A percentile compares a stretch with the other conserved stretches of the same genome.
Conservation (phyloP, 164 flowering plant species). For the Dillenia suffruticosa region DNA sequence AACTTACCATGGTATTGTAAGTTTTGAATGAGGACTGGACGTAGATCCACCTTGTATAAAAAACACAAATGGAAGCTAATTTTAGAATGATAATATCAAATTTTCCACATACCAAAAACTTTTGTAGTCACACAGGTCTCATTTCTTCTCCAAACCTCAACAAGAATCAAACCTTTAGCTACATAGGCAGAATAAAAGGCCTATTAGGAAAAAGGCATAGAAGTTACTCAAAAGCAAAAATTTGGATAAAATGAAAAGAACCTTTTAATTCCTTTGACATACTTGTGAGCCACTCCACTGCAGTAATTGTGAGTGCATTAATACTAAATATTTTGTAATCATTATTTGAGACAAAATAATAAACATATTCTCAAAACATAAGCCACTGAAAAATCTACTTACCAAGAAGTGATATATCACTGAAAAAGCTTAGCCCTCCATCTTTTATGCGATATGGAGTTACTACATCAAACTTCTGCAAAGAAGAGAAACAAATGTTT, state of each 20-base stretch:
- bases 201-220: not conserved
- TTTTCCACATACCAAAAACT: conserved; percentile 72
- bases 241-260: conserved; percentile 17
- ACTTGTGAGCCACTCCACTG: conserved; percentile 98
- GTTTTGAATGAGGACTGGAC: too few relatives aligned
- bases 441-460: conserved; percentile 79
- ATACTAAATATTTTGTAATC: too few relatives aligned
- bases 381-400: too few relatives aligned
- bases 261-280: conserved; percentile 87
- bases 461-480: conserved; percentile 95
- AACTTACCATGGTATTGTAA: too few relatives aligned
- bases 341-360: too few relatives aligned
- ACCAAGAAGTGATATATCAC: conserved; percentile 96
- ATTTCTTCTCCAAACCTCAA: conserved; percentile 98
- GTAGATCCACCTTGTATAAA: too few relatives aligned
- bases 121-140: conserved; percentile 95
- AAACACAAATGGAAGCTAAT: too few relatives aligned
- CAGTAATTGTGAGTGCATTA: conserved; percentile 16
- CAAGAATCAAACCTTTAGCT: conserved; percentile 4
- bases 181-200: too few relatives aligned
- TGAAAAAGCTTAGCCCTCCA: conserved; percentile 92
- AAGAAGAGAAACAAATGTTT: conserved; percentile 6
- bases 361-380: too few relatives aligned
- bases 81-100: too few relatives aligned
- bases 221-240: too few relatives aligned